phyloP scores from a whole-genome alignment of 192 early-diverging fungal species.

The Backusella circina region DNA sequence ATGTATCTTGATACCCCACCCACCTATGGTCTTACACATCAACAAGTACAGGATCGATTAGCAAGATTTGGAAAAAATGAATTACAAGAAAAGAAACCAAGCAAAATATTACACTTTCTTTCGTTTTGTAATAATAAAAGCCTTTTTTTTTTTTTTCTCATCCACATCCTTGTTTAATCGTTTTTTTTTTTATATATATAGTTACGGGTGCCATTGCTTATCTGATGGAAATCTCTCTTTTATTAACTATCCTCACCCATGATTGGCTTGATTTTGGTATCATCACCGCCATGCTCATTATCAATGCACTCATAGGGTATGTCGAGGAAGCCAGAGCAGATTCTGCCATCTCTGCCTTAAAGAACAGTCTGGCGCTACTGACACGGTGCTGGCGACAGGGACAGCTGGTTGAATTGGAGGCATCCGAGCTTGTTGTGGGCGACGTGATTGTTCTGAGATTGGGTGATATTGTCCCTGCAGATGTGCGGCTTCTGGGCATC shows the following conservation, averaged over 20 bases:
- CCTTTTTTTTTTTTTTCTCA: neutral
- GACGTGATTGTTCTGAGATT: slow-evolving; percentile 67
- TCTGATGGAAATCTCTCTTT: slow-evolving; percentile 53
- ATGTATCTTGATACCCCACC: slow-evolving; percentile 58
- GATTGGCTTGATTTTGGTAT: slow-evolving; percentile 59
- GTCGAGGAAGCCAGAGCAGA: slow-evolving; percentile 71
- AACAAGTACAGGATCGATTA: slow-evolving; percentile 49
- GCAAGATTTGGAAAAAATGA: slow-evolving; percentile 60
- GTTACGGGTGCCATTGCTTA: slow-evolving; percentile 63
- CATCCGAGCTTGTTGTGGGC: slow-evolving; percentile 58
- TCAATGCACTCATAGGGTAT: slow-evolving; percentile 72
- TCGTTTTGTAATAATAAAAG: slow-evolving; percentile 30
- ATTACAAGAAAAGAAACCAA: slow-evolving; percentile 37
- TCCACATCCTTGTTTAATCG: neutral
- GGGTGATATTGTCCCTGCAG: slow-evolving; percentile 77
- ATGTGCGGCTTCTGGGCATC: slow-evolving; percentile 52
- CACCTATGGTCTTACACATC: slow-evolving; percentile 53
- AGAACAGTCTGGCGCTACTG: slow-evolving; percentile 65
- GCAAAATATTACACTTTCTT: slow-evolving; percentile 41
- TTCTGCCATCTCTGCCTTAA: slow-evolving; percentile 66
- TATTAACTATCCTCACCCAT: slow-evolving; percentile 56
- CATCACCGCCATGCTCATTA: slow-evolving; percentile 51
- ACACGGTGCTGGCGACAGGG: slow-evolving; percentile 58
- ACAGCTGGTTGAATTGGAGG: slow-evolving; percentile 42
- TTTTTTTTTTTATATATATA: slow-evolving; percentile 26